Evolutionary conservation across 371 early-diverging fungal species (phyloP), one percentile per base, ranked within the genome.

Genomic region (Dinochytrium kinnereticum): DNA sequence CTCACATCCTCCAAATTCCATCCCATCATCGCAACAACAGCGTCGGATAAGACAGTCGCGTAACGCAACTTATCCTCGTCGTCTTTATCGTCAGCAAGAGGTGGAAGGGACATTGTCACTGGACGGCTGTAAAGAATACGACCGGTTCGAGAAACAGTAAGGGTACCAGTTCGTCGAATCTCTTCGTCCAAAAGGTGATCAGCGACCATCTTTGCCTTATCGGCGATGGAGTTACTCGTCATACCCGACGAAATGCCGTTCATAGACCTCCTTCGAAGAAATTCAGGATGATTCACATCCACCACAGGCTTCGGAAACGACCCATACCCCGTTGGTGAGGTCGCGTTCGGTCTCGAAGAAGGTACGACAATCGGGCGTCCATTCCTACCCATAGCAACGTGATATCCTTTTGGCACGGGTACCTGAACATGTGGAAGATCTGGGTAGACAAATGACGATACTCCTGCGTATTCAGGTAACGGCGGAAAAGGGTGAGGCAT

Each of bases 11-110:
- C 17, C 59, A 28, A 67, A 44, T 30, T 15, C 69, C 51, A 44
- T 17, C 69, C 74, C 68, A 68, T 68, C 69, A n/a, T 31, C 38
- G 65, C 74, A 38, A 61, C 49, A 1, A 49, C 55, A 2, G 34
- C 26, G 7, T 55, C 40, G 10, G 28, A 7, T 17, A 68, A 5
- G n/a, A 33, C n/a, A 13, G 10, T n/a, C 17, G 74, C 68, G 37
- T 57, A 57, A 28, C 59, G 53, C 37, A 73, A 44, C 37, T 59
- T 38, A 7, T 33, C 19, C 13, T 51, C 65, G 1, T 38, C 59
- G 49, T 73, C 28, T 44, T 44, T 44, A 5, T 37, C 49, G 21
- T 59, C 69, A 13, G 38, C 33, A 10, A 36, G 15, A 19, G 64
- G 64, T 36, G 64, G 64, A 19, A 33, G 31, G 19, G 26, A 10